Conservation (phyloP, 2,329 filamentous ascomycete species). For the Pyrenophora teres region DNA sequence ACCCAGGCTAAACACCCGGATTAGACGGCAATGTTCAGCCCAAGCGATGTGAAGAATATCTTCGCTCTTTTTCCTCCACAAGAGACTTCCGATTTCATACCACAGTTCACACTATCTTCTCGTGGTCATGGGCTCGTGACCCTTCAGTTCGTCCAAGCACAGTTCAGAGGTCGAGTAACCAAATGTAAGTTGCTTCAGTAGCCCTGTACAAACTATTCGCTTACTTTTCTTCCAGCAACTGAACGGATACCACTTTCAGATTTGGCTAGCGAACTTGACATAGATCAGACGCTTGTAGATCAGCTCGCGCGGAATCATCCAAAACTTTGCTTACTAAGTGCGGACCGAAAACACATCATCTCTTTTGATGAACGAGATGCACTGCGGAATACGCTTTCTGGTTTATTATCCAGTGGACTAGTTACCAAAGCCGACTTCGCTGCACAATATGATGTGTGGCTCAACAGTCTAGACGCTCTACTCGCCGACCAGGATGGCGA, state of each 20-base stretch:
- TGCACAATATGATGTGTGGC: slow-evolving; percentile 26
- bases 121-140: slow-evolving; percentile 37
- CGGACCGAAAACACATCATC: slow-evolving; percentile 29
- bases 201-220: neutral
- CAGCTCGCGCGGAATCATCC: slow-evolving; percentile 25
- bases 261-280: slow-evolving; percentile 26
- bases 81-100: slow-evolving; percentile 12
- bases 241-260: slow-evolving; percentile 21
- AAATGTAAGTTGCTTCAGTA: slow-evolving; percentile 9
- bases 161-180: slow-evolving; percentile 28
- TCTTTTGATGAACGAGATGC: slow-evolving; percentile 27
- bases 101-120: slow-evolving; percentile 26
- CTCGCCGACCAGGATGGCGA: slow-evolving; percentile 17
- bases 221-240: slow-evolving; percentile 15
- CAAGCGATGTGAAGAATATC: slow-evolving; percentile 38
- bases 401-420: slow-evolving; percentile 11
- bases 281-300: slow-evolving; percentile 26
- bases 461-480: slow-evolving; percentile 28
- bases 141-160: slow-evolving; percentile 19
- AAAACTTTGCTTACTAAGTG: slow-evolving; percentile 30
- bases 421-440: slow-evolving; percentile 27
- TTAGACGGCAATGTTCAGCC: slow-evolving; percentile 37
- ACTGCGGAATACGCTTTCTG: slow-evolving; percentile 17
- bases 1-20: neutral
- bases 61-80: slow-evolving; percentile 29